These are phyloP conservation scores for Candida ascalaphidarum DNA, from an alignment of 805 yeast genomes.

Conservation along the genomic window DNA sequence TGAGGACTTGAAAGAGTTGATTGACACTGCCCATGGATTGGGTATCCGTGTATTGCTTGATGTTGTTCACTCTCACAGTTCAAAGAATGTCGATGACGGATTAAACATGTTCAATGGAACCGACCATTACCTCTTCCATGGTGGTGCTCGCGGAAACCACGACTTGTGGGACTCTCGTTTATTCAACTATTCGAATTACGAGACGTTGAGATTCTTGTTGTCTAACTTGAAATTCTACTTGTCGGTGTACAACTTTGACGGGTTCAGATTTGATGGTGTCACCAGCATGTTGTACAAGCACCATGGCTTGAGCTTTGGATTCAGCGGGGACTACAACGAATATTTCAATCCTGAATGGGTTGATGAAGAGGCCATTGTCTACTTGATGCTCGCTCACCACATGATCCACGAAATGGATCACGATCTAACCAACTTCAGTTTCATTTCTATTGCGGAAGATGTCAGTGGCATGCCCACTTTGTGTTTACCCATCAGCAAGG, in stretches of 20 bases:
- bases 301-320: constrained; percentile 87
- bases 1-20: constrained; percentile 82
- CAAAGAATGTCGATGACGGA: constrained; percentile 91
- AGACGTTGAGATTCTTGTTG: constrained; percentile 78
- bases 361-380: constrained; percentile 80
- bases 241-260: constrained; percentile 83
- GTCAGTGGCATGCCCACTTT: constrained; percentile 97
- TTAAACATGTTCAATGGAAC: constrained; percentile 91
- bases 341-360: constrained; percentile 73
- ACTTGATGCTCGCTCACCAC: constrained; percentile 86
- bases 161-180: constrained; percentile 94
- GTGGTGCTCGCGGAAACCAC: constrained; percentile 84
- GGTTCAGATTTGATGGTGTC: constrained; percentile 95
- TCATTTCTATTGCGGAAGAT: constrained; percentile 88
- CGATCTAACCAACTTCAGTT: constrained; percentile 25
- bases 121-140: constrained; percentile 89
- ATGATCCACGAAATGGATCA: constrained; percentile 49
- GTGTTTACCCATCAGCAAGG: constrained; percentile 61
- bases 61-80: constrained; percentile 93
- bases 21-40: constrained; percentile 84
- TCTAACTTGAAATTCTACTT: constrained; percentile 78
- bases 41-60: constrained; percentile 85
- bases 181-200: constrained; percentile 87
- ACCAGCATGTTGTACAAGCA: constrained; percentile 88
- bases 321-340: constrained; percentile 89